Evolutionary conservation across 2,329 filamentous ascomycete species (phyloP).

Genomic region (Eurotiales sp.): DNA sequence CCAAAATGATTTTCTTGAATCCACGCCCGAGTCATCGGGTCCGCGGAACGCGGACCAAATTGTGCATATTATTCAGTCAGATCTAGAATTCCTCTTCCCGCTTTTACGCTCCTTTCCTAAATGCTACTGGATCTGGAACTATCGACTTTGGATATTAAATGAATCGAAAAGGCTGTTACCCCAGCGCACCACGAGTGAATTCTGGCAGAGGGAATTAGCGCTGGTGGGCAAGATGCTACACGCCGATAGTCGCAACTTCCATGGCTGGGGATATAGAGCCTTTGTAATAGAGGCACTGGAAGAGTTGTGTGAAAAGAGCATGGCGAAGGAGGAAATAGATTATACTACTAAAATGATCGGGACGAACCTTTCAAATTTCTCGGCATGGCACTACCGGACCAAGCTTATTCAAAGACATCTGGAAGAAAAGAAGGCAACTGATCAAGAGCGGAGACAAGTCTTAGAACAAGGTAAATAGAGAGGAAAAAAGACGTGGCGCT

Average conservation of each 20-base stretch:
- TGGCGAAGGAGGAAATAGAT: constrained; percentile 76
- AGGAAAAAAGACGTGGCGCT: not conserved
- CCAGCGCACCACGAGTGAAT: constrained; percentile 50
- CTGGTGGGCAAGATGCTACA: constrained; percentile 84
- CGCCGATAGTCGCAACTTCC: constrained; percentile 86
- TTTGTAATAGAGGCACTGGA: constrained; percentile 75
- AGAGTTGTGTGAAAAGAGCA: constrained; percentile 49
- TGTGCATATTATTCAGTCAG: constrained; percentile 59
- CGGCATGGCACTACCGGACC: constrained; percentile 89
- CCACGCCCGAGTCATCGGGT: constrained; percentile 18
- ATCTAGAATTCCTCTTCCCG: constrained; percentile 78
- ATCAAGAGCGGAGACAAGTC: constrained; percentile 61
- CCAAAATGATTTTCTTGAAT: constrained; percentile 53
- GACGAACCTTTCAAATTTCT: constrained; percentile 88
- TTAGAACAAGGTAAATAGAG: constrained; percentile 62
- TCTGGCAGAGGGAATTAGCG: constrained; percentile 82
- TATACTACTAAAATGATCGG: constrained; percentile 90
- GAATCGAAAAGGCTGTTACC: constrained; percentile 65
- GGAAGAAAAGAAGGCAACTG: constrained; percentile 63
- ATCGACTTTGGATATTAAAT: constrained; percentile 78
- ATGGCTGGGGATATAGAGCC: constrained; percentile 90
- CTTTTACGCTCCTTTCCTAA: constrained; percentile 84
- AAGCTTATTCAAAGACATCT: constrained; percentile 76
- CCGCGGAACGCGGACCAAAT: constrained; percentile 44
- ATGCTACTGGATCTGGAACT: constrained; percentile 99